phyloP scores from a whole-genome alignment of 2,329 filamentous ascomycete genomes.

The Blastomyces percursus region DNA sequence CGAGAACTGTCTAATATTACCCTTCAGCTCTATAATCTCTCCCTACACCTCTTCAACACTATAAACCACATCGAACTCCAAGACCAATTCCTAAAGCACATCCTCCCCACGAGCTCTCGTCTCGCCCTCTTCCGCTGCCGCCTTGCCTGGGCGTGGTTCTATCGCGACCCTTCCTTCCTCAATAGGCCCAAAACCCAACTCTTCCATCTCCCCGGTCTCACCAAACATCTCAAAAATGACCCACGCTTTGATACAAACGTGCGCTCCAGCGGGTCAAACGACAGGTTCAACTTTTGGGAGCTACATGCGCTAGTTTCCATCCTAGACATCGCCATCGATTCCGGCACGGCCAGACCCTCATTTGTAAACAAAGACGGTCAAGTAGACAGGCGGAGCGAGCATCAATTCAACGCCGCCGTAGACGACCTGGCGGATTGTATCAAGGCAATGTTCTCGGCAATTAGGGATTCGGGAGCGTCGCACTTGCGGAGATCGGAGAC shows the following conservation, averaged over 20 bases:
- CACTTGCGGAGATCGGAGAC: slow-evolving; percentile 63
- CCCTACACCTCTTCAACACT: slow-evolving; percentile 21
- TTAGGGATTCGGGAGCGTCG: slow-evolving; percentile 63
- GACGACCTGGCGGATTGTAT: slow-evolving; percentile 55
- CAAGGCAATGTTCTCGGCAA: slow-evolving; percentile 47
- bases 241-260: slow-evolving; percentile 23
- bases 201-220: slow-evolving; percentile 24
- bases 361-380: slow-evolving; percentile 11
- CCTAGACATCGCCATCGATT: slow-evolving; percentile 64
- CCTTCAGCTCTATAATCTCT: slow-evolving; percentile 23
- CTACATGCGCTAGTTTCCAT: slow-evolving; percentile 56
- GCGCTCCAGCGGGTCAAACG: neutral
- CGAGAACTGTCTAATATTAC: slow-evolving; percentile 10
- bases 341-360: slow-evolving; percentile 35
- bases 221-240: slow-evolving; percentile 19
- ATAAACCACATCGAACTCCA: slow-evolving; percentile 31
- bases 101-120: slow-evolving; percentile 27
- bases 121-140: slow-evolving; percentile 32
- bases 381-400: slow-evolving; percentile 20
- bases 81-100: slow-evolving; percentile 31
- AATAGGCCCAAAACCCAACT: slow-evolving; percentile 19
- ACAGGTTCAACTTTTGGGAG: slow-evolving; percentile 49
- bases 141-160: slow-evolving; percentile 30
- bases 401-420: slow-evolving; percentile 58
- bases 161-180: slow-evolving; percentile 20